Base-by-base conservation (phyloP, 441 rosid species). In the Theobroma grandiflorum region DNA sequence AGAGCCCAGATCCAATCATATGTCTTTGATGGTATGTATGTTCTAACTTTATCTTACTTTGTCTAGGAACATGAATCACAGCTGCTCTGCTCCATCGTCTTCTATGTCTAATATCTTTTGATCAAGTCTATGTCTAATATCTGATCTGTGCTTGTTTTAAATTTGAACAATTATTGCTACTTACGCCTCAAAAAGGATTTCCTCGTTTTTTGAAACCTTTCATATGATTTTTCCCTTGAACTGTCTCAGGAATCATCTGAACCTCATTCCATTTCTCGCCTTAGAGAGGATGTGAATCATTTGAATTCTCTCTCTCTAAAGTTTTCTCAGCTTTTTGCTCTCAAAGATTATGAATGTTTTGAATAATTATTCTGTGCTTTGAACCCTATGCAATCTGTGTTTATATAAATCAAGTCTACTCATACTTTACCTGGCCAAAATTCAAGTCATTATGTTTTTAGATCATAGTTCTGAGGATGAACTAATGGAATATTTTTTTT, bases 1-100 rank as follows among this genome's bases (percentile, higher is more conserved):
- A 86, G 84, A 20, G 58, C 83, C 3, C 95, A 91, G 83, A 91
- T 91, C 75, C 91, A 88, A 82, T 89, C 95, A 40, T 91, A 91
- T 58, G 95, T 91, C 57, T 91, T 91, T 80, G 94, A 91, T 77
- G 94, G 94, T 91, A 86, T 78, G 78, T n/a, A 72, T 66, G 26
- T 57, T 0, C 72, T 6, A 35, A 67, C 42, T 76, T 58, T 71
- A 50, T 26, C 70, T 14, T 31, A 15, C 50, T 53, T 58, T 59
- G n/a, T 35, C 10, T 37, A 53, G n/a, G 33, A 72, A 53, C 64
- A 37, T 53, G 35, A 45, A 69, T 69, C 9, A 37, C 11, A 15
- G 11, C 42, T 38, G 49, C 37, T 53, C n/a, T 55, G 64, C n/a
- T 37, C 49, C 18, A 18, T 37, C 16, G 10, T 53, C 35, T 72